Conservation (phyloP, 1,284 basidiomycete species). For the Fomitopsis palustris region DNA sequence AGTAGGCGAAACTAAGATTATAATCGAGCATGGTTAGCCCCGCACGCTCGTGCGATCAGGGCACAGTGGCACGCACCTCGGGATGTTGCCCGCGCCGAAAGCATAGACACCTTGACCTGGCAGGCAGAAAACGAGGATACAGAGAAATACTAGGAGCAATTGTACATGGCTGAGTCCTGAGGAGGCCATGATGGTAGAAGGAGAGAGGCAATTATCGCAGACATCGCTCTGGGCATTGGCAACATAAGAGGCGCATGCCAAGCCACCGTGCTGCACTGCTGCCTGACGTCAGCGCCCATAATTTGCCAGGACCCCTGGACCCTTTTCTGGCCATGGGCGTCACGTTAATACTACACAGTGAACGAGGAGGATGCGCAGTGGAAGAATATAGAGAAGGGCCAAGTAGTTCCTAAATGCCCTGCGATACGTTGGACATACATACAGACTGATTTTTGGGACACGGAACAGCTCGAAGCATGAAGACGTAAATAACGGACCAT, state of each 20-base stretch:
- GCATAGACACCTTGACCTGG: constrained; percentile 58
- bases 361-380: too few species aligned
- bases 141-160: constrained; percentile 44
- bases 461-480: too few species aligned
- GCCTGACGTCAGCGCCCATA: not conserved
- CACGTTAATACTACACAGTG: too few species aligned
- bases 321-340: not conserved
- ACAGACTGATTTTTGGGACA: too few species aligned
- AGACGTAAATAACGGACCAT: too few species aligned
- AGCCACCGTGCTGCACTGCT: not conserved
- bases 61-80: constrained; percentile 50
- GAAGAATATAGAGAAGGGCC: too few species aligned
- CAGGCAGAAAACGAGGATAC: constrained; percentile 57
- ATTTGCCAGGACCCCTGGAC: not conserved
- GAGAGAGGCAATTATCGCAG: not conserved
- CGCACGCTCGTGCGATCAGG: not conserved
- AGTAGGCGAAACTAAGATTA: constrained; percentile 55
- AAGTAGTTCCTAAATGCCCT: too few species aligned
- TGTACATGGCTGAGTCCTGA: constrained; percentile 24
- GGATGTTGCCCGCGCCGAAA: constrained; percentile 77
- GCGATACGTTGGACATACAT: too few species aligned
- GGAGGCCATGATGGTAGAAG: not conserved
- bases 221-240: not conserved
- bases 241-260: not conserved
- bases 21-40: not conserved